phyloP scores from a whole-genome alignment of 306 rosid genomes.

The Albizia julibrissin region DNA sequence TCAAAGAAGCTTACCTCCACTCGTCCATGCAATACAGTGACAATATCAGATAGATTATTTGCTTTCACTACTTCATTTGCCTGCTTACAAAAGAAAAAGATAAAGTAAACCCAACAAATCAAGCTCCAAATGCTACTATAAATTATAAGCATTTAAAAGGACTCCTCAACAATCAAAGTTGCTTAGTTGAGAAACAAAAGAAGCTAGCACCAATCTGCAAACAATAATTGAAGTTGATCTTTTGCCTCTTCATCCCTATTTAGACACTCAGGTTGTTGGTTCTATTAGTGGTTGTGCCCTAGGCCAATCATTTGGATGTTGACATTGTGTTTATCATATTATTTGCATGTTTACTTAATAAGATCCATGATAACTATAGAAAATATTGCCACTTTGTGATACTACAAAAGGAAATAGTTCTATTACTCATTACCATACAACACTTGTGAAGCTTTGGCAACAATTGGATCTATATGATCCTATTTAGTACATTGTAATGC shows the following conservation, averaged over 20 bases:
- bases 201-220: background rate
- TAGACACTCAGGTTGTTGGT: background rate
- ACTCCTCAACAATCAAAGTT: slow-evolving; percentile 24
- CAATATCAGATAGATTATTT: slow-evolving; percentile 75
- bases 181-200: background rate
- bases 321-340: background rate
- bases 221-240: background rate
- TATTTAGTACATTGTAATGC: too few species aligned
- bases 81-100: slow-evolving; percentile 53
- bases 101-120: slow-evolving; percentile 28
- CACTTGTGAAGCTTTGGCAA: too few species aligned
- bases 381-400: too few species aligned
- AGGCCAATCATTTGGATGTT: background rate
- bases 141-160: slow-evolving; percentile 14
- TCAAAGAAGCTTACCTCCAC: slow-evolving; percentile 80
- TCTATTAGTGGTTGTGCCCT: background rate
- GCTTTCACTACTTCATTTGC: slow-evolving; percentile 96
- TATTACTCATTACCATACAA: too few species aligned
- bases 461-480: too few species aligned
- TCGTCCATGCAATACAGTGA: slow-evolving; percentile 87
- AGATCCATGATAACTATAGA: too few species aligned
- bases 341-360: background rate
- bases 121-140: slow-evolving; percentile 18
- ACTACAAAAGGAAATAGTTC: too few species aligned
- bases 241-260: background rate